A percentile compares a stretch with the other conserved stretches of the same genome.
These are phyloP conservation scores for Penicillium arizonense DNA, from an alignment of 495 filamentous ascomycete genomes.

Conservation along the genomic window DNA sequence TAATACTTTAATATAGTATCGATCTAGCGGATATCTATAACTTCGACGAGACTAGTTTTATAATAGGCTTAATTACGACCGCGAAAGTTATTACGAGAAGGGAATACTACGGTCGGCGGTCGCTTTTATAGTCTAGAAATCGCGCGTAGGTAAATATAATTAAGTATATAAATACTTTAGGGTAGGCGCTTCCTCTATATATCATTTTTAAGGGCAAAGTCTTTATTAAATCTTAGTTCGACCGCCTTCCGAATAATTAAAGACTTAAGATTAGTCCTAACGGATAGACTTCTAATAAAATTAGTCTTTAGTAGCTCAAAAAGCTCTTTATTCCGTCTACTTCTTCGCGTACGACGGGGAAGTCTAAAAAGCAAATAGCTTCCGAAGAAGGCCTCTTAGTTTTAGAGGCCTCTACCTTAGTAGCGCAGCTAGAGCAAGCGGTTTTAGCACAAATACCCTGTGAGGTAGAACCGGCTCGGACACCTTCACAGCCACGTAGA, in stretches of 20 bases:
- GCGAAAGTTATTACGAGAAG: background rate
- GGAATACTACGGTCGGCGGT: background rate
- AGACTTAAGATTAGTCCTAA: conserved; percentile 15
- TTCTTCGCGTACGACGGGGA: background rate
- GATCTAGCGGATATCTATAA: background rate
- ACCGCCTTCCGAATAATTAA: conserved; percentile 10
- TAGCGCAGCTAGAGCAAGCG: no score
- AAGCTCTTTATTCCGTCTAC: background rate
- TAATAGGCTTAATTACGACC: background rate
- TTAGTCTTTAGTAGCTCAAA: background rate
- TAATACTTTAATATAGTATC: no score
- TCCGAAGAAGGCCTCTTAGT: background rate
- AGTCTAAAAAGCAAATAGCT: background rate
- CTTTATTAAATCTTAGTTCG: conserved; percentile 8
- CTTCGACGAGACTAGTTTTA: background rate
- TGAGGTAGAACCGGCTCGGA: no score
- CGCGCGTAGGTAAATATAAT: conserved; percentile 40
- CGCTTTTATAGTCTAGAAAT: conserved; percentile 34
- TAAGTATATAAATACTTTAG: conserved; percentile 25
- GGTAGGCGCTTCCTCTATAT: no score
- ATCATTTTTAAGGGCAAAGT: conserved; percentile 7
- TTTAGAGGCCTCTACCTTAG: background rate
- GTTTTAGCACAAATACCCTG: background rate
- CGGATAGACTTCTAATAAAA: background rate
- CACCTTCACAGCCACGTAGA: no score